phyloP scores from a whole-genome alignment of 129 eudicot genomes.

The Flaveria sonorensis region DNA sequence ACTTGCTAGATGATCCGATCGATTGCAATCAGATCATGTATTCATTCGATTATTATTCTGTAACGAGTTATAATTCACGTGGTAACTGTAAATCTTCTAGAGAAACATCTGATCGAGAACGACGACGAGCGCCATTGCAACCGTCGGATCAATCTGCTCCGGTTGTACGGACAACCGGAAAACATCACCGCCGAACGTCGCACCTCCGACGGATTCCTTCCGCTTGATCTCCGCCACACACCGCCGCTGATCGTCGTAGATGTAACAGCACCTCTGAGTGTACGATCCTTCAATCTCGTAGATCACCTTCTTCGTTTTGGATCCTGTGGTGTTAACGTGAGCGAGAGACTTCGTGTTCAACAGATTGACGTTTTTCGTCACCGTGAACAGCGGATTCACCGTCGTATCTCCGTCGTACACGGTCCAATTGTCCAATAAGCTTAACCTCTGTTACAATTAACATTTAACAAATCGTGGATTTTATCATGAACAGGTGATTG shows the following conservation, averaged over 20 bases:
- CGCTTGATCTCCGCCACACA: conserved; percentile 57
- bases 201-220: conserved; percentile 49
- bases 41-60: background rate
- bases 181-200: conserved; percentile 58
- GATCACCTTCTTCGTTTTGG: conserved; percentile 40
- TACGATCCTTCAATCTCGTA: conserved; percentile 62
- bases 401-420: conserved; percentile 45
- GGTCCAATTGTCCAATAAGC: conserved; percentile 58
- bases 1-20: background rate
- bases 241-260: conserved; percentile 31
- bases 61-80: background rate
- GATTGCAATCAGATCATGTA: conserved; percentile 9
- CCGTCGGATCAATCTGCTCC: conserved; percentile 47
- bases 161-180: conserved; percentile 42
- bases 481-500: background rate
- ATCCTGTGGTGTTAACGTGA: conserved; percentile 22
- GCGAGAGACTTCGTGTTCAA: conserved; percentile 50
- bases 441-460: conserved; percentile 37
- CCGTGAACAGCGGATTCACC: conserved; percentile 54
- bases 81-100: background rate
- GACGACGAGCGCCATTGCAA: conserved; percentile 66
- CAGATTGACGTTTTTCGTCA: conserved; percentile 43
- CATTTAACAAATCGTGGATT: background rate
- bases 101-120: conserved; percentile 54
- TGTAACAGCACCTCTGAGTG: conserved; percentile 44